Evolutionary conservation across 1,139 yeast species (phyloP).

Genomic region (Fermentozyma sake): DNA sequence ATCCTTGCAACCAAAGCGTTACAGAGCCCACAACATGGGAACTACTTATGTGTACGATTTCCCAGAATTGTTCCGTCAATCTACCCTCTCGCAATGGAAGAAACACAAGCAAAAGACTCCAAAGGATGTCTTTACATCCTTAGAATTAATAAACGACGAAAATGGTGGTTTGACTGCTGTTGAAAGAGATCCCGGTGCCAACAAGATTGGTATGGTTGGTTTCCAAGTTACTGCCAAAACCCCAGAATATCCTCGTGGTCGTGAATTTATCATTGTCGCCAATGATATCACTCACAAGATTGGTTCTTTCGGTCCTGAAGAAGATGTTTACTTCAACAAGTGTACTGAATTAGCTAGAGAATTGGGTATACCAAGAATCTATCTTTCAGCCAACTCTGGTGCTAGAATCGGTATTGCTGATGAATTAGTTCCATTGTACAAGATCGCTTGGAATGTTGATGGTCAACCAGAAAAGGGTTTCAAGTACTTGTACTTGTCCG

Average conservation of each 20-base stretch:
- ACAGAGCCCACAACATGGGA: slow-evolving; percentile 97
- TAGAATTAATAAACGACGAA: slow-evolving; percentile 79
- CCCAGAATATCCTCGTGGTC: slow-evolving; percentile 95
- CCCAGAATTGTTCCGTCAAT: slow-evolving; percentile 98
- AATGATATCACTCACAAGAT: slow-evolving; percentile 96
- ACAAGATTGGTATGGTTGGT: slow-evolving; percentile 96
- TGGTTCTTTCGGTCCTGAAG: slow-evolving; percentile 98
- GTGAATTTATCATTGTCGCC: slow-evolving; percentile 88
- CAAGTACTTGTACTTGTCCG: slow-evolving; percentile 75
- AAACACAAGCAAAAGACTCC: slow-evolving; percentile 59
- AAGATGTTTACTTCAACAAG: slow-evolving; percentile 84
- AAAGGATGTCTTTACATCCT: slow-evolving; percentile 71
- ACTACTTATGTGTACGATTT: slow-evolving; percentile 97
- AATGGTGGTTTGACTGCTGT: slow-evolving; percentile 82
- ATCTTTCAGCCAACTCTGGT: slow-evolving; percentile 96
- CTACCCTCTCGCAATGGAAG: slow-evolving; percentile 82
- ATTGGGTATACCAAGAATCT: slow-evolving; percentile 90
- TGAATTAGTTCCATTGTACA: slow-evolving; percentile 82
- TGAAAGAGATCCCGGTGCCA: slow-evolving; percentile 93
- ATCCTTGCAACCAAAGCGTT: slow-evolving; percentile 96
- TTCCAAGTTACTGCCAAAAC: slow-evolving; percentile 88
- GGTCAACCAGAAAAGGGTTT: slow-evolving; percentile 79
- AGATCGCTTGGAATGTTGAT: slow-evolving; percentile 89
- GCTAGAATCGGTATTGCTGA: slow-evolving; percentile 98
- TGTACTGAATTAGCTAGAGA: slow-evolving; percentile 90